Base-by-base conservation (phyloP, 2,329 filamentous ascomycete genomes). In the Magnaporthiopsis incrustans region DNA sequence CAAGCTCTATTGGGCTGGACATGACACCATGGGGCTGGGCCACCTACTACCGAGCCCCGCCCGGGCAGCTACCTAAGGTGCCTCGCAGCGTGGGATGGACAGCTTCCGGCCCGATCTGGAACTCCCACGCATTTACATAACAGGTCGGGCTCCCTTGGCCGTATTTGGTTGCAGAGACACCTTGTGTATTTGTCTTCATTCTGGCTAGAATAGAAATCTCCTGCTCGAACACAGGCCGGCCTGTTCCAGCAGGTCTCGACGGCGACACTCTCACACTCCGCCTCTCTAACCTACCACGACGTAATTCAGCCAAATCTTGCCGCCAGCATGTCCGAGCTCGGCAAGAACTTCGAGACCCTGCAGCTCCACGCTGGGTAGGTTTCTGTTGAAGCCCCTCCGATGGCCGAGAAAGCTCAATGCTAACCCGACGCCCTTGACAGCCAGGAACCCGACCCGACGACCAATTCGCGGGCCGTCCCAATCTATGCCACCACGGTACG, bases 401-500 rank as follows among this genome's bases (percentile, higher is more conserved):
- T 68, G 68, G 64, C 67, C 44, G 50, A 38, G 12, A 22, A 57
- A 30, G 25, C 15, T n/a, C 32, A 18, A 38, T 60, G 64, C 62
- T 67, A n/a, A n/a, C n/a, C n/a, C n/a, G 25, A 71, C 65, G 63
- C 7, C 18, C 1, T 56, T 60, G 59, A 62, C 70, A 96, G 92
- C 67, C 91, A 96, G 70, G 82, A 87, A 71, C 87, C 91, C 30
- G 95, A 98, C 74, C 79, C 90, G 32, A 76, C 87, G 2, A 97
- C 94, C 67, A 94, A 96, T 66, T 84, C 95, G 32, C 87, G 95
- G 71, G 95, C 94, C 60, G 92, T 97, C 11, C 95, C 95, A 63
- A 98, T 99, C 74, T 98, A 98, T 75, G 92, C 94, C 18, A 93
- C 93, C 6, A 94, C 89, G n/a, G 83, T 85, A 64, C 66, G 87